Conservation (phyloP, 2,329 filamentous ascomycete genomes). For the Hypoxylon sp. region DNA sequence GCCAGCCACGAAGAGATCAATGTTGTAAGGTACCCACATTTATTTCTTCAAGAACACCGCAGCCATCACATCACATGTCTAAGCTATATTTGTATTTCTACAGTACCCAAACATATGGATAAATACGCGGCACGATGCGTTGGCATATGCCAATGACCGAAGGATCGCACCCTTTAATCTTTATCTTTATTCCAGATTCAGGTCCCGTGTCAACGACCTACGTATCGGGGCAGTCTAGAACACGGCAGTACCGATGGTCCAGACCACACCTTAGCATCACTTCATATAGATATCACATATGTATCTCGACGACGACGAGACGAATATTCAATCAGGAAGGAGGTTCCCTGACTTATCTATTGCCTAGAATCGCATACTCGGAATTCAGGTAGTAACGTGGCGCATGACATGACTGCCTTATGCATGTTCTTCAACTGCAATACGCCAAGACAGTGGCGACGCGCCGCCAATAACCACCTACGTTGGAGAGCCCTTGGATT, state of each 20-base stretch:
- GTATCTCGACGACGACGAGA: constrained; percentile 15
- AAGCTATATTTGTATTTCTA: constrained; percentile 5
- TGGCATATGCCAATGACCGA: not conserved
- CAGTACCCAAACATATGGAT: not conserved
- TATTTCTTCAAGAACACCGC: not conserved
- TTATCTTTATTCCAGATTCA: not conserved
- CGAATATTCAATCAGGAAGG: constrained; percentile 10
- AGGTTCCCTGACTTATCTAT: constrained; percentile 24
- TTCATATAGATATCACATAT: constrained; percentile 18
- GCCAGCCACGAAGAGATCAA: not conserved
- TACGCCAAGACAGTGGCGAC: constrained; percentile 15
- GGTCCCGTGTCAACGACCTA: not conserved
- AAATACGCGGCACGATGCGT: not conserved
- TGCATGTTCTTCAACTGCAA: constrained; percentile 19
- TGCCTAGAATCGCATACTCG: constrained; percentile 14
- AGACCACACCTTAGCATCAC: constrained; percentile 23
- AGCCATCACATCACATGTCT: constrained; percentile 4
- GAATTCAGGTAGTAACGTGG: constrained; percentile 23
- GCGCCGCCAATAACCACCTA: constrained; percentile 14
- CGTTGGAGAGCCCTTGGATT: constrained; percentile 8
- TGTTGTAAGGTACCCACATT: constrained; percentile 7
- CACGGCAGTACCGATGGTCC: constrained; percentile 23
- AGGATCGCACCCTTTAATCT: not conserved
- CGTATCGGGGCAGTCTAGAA: constrained; percentile 25
- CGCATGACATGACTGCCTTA: constrained; percentile 29